A percentile compares a stretch with the other conserved stretches of the same genome.
phyloP scores from a whole-genome alignment of 768 basidiomycete genomes.

The Boletus coccyginus region DNA sequence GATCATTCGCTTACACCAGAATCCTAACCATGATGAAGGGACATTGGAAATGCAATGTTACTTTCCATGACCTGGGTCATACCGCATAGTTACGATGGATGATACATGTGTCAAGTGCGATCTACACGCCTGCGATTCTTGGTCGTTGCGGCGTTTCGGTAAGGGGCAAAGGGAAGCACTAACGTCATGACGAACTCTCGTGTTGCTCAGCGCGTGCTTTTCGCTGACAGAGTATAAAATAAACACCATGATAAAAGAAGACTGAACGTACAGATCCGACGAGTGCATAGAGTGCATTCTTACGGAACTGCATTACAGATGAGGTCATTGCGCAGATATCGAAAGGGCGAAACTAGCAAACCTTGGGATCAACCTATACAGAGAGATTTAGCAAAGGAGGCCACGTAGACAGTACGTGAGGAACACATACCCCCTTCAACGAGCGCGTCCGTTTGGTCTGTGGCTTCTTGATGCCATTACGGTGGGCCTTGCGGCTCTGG shows the following conservation, averaged over 20 bases:
- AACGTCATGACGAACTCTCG: slow-evolving; percentile 39
- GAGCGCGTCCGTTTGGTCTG: slow-evolving; percentile 71
- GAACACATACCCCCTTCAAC: slow-evolving; percentile 80
- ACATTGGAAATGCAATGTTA: slow-evolving; percentile 6
- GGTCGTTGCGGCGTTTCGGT: neutral
- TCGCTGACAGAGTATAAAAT: slow-evolving; percentile 40
- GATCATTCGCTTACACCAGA: slow-evolving; percentile 22
- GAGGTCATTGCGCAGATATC: neutral
- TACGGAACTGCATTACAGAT: slow-evolving; percentile 62
- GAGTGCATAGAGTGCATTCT: slow-evolving; percentile 72
- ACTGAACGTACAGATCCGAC: slow-evolving; percentile 63
- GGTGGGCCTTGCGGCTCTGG: slow-evolving; percentile 95
- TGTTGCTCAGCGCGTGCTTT: slow-evolving; percentile 66
- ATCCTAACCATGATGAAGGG: slow-evolving; percentile 3
- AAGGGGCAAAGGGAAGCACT: neutral
- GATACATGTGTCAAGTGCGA: slow-evolving; percentile 21
- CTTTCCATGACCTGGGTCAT: slow-evolving; percentile 15
- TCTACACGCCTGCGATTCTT: slow-evolving; percentile 3
- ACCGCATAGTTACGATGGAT: slow-evolving; percentile 19
- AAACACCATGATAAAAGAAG: neutral
- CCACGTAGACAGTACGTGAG: neutral
- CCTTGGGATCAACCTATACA: slow-evolving; percentile 76
- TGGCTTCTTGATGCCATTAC: slow-evolving; percentile 93
- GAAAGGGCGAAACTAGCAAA: slow-evolving; percentile 29
- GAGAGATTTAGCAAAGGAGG: neutral